Conservation (phyloP, 129 eudicot species). For the carrot (Daucus carota) region DH1_v3.0 NC_030381.2:5118501-5119000, state of each 20-base stretch:
- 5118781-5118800: neutral
- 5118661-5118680: neutral
- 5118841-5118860: neutral
- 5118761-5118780: constrained; percentile 32
- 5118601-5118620: constrained; percentile 21
- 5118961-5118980: too few species aligned
- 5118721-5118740: constrained; percentile 30
- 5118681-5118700: neutral
- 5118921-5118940: too few species aligned
- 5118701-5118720: constrained; percentile 7
- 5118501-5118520: constrained; percentile 60
- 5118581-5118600: constrained; percentile 30
- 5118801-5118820: constrained; percentile 11
- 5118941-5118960: too few species aligned
- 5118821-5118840: constrained; percentile 14
- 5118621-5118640: neutral
- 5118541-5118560: constrained; percentile 65
- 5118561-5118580: constrained; percentile 25
- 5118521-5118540: constrained; percentile 60
- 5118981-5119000: too few species aligned
- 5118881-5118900: neutral
- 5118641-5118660: neutral
- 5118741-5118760: constrained; percentile 21
- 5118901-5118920: too few species aligned
- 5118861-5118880: neutral